Percentiles rank a stretch among this genome's conserved stretches.
phyloP scores from a whole-genome alignment of 176 grass and related monocot genomes.

The Saccharum spontaneum region DNA sequence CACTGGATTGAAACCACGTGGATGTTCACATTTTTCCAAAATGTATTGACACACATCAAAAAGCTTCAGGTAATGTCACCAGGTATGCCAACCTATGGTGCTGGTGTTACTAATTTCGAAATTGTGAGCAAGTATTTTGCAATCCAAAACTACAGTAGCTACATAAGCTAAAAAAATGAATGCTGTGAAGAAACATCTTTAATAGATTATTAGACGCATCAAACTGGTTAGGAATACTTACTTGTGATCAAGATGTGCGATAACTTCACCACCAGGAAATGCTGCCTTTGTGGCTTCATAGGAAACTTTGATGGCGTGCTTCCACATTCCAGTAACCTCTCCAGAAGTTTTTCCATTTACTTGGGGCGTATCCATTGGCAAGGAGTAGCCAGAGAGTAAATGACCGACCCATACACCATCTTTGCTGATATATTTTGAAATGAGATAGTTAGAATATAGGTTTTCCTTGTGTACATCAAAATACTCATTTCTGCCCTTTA shows the following conservation, averaged over 20 bases:
- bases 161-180: background rate
- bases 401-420: conserved; percentile 92
- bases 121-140: background rate
- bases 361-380: conserved; percentile 74
- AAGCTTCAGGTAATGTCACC: background rate
- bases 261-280: conserved; percentile 88
- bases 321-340: conserved; percentile 80
- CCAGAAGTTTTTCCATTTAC: conserved; percentile 49
- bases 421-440: conserved; percentile 62
- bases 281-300: conserved; percentile 78
- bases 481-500: background rate
- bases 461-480: conserved; percentile 13
- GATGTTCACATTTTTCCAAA: background rate
- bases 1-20: no score
- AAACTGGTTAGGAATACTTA: conserved; percentile 42
- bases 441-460: background rate
- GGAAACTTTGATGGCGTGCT: conserved; percentile 83
- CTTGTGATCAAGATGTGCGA: conserved; percentile 99
- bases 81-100: background rate
- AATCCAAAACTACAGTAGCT: background rate
- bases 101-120: background rate
- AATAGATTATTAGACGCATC: background rate
- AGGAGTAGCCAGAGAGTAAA: conserved; percentile 78
- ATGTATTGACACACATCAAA: background rate
- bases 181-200: background rate